These are phyloP conservation scores for Microstegium vimineum DNA, from an alignment of 176 grass and related monocot species.

Conservation along the genomic window DNA sequence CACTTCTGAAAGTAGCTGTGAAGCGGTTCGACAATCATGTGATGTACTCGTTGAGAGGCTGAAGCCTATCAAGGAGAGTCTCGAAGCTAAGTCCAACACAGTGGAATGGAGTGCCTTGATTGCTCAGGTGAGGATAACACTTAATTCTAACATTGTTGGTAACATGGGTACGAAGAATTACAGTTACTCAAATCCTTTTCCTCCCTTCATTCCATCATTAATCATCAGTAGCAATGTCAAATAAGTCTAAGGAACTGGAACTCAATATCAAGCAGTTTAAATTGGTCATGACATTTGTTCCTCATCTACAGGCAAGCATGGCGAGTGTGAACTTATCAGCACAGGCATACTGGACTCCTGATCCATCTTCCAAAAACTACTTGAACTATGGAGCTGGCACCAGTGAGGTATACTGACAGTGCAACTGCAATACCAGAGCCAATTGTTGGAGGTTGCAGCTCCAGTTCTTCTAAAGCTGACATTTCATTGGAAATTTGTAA, in stretches of 20 bases:
- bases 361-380: constrained; percentile 36
- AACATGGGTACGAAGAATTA: neutral
- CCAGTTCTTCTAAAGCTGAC: neutral
- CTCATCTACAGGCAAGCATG: constrained; percentile 43
- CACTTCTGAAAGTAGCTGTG: constrained; percentile 77
- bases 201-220: no score
- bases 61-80: constrained; percentile 60
- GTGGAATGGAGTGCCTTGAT: constrained; percentile 63
- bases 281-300: constrained; percentile 1
- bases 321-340: constrained; percentile 55
- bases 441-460: neutral
- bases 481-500: neutral
- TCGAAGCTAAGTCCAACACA: constrained; percentile 25
- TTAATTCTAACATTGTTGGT: no score
- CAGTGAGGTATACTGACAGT: constrained; percentile 46
- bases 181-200: neutral
- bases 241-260: neutral
- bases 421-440: neutral
- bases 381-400: constrained; percentile 70
- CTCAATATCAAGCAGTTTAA: neutral
- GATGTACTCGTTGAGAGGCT: constrained; percentile 48
- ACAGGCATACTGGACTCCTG: constrained; percentile 55
- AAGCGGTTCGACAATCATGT: constrained; percentile 56
- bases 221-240: neutral
- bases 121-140: constrained; percentile 31